Evolutionary conservation across 2,329 filamentous ascomycete genomes (phyloP).

Genomic region (Zopfia rhizophila): DNA sequence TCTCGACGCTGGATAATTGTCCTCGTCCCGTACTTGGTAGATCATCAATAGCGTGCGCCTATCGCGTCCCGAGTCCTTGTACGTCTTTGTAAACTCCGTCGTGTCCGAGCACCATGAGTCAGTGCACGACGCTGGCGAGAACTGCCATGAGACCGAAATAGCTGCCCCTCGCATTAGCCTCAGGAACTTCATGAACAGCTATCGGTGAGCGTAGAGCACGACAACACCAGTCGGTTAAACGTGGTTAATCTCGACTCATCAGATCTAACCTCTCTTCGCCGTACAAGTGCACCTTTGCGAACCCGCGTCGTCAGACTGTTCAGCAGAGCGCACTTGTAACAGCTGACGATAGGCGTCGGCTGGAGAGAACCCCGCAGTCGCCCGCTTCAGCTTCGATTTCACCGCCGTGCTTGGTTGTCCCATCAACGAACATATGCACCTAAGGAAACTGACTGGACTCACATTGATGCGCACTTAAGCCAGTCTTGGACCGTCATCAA

Average conservation of each 20-base stretch:
- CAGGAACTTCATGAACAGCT: constrained; percentile 22
- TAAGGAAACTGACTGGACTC: constrained; percentile 41
- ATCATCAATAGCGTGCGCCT: constrained; percentile 11
- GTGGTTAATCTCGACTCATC: constrained; percentile 3
- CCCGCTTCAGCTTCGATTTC: constrained; percentile 12
- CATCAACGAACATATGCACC: constrained; percentile 1
- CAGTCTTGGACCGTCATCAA: constrained; percentile 53
- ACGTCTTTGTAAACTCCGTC: constrained; percentile 21
- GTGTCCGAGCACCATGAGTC: constrained; percentile 33
- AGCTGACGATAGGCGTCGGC: constrained; percentile 4
- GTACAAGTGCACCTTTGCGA: neutral
- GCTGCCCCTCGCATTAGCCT: constrained; percentile 48
- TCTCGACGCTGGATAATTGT: constrained; percentile 4
- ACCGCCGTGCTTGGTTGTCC: constrained; percentile 3
- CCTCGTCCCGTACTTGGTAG: neutral
- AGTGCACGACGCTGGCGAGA: constrained; percentile 50
- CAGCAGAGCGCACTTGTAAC: too few relatives aligned
- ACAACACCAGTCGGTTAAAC: constrained; percentile 3
- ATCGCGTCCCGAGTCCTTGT: constrained; percentile 15
- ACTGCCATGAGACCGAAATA: constrained; percentile 55
- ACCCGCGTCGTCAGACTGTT: too few relatives aligned
- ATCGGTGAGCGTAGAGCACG: constrained; percentile 5
- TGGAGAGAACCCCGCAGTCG: constrained; percentile 22
- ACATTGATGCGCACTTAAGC: constrained; percentile 51
- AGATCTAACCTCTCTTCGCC: neutral